Evolutionary conservation across 2,329 filamentous ascomycete genomes (phyloP), one percentile per base, ranked within the genome.

Genomic region (Penicillium expansum): DNA sequence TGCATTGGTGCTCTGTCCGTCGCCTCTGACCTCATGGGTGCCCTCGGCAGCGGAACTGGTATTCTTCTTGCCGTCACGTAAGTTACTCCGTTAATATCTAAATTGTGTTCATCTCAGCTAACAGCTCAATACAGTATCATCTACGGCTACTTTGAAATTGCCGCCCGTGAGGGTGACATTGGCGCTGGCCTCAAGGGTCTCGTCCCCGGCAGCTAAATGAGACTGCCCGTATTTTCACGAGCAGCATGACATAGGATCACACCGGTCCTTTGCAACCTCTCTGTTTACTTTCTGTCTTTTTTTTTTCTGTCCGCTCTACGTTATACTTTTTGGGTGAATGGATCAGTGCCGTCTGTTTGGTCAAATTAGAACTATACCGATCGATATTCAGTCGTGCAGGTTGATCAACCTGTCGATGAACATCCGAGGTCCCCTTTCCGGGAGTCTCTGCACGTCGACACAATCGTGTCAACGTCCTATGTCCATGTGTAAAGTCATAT

Each of bases 91-190:
- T 45, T 54, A 13, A 22, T 18, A 22, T 16, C 27, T 16, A 11
- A 44, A 35, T 29, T 33, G 3, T 14, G 27, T 33, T 44, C 60
- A 14, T 35, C 43, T 53, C 11, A 27, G 50, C 61, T 63, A 59
- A 78, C 74, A 71, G 4, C 2, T 76, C 66, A 66, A 16, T 16
- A 16, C 67, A 95, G 91, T 61, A 99, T 99, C 76, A 99, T 99
- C 78, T 99, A 99, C 78, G 91, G 92, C 64, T 99, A 99, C 82
- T 99, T 99, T 71, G 94, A 99, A 78, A 99, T 99, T 71, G 94
- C 94, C 24, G 95, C 95, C 71, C 97, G 97, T 81, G 94, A 99
- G 79, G 94, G 94, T 69, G 94, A 99, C 75, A 88, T 97, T 77
- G 84, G 77, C 55, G 71, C 87, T 60, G 91, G 91, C 66, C 79